Evolutionary conservation across 768 basidiomycete genomes (phyloP), one percentile per base, ranked within the genome.

Genomic region (Xerocomellus amylosporus): DNA sequence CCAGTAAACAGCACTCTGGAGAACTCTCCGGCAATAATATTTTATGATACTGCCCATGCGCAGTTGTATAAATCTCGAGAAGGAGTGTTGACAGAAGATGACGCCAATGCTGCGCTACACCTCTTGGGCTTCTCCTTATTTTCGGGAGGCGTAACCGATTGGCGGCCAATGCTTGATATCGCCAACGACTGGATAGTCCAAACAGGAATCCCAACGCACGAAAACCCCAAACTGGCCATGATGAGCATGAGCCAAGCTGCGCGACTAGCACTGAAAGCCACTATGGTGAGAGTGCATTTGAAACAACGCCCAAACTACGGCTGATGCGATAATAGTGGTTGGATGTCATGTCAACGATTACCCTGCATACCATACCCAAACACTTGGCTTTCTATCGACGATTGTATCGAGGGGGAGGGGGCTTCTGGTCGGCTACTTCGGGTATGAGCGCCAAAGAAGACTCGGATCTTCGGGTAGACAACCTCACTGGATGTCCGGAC

Each of bases 81-180:
- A 34, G 81, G 80, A 12, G 67, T 73, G 26, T 82, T 86, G 72
- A 75, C 74, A 39, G 88, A 88, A 54, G 76, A 76, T 45, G 88
- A 92, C 61, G 91, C 88, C 10, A 77, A 87, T 58, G 90, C 91
- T 5, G 88, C 91, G 5, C 65, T 90, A 40, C 88, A 90, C 68
- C 80, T 93, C 57, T 77, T 90, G 55, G 82, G 79, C 62, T 90
- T 85, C 69, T 87, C 86, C 41, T 76, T 88, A 55, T 73, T 91
- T 65, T 84, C 83, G 2, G 86, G 87, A 49, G 84, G 88, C 34
- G 71, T 75, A 48, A 80, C 77, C 17, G 82, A 86, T 61, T 93
- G 91, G 91, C 79, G 79, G 55, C 73, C 76, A 7, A 82, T 87
- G 58, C 82, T 93, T 63, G 75, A 79, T 37, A 77, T 90, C 20